Evolutionary conservation across 225 moss, liverwort and hornwort species (phyloP), one percentile per base, ranked within the genome.

Genomic region (Pseudoscleropodium purum): DNA sequence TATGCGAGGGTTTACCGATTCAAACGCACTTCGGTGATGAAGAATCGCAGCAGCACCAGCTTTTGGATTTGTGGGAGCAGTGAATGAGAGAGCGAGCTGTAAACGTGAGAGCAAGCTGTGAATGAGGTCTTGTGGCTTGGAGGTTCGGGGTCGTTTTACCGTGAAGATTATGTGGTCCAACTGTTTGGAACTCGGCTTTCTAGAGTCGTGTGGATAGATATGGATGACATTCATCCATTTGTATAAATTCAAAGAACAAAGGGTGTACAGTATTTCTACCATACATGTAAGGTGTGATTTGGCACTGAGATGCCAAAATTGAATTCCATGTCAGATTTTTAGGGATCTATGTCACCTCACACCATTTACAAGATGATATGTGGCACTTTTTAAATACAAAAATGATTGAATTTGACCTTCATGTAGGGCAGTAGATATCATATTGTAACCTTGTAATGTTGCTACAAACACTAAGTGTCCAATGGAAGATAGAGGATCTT

Each of bases 381-480:
- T 65, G 33, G 16, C 33, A 64, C 3, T 63, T 62, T 63, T 60
- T 25, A 51, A 51, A 51, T 5, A 59, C 24, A 24, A 62, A 29
- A 30, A 30, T 63, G 63, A 30, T 7, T 30, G 13, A 62, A 62
- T 13, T 27, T 27, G 20, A 63, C 14, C 14, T 15, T 30, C 30
- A 30, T 2, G 2, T 63, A 63, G 63, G 15, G 3, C 17, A 9
- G 2, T 65, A 69, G 13, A n/a, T 37, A n/a, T 19, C 0, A n/a
- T 1, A 43, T 16, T 8, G 15, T 27, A 17, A 29, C 6, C 5
- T 2, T 29, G 3, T 23, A 23, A n/a, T 1, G 3, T 21, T 4
- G 3, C 1, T 68, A 1, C 1, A 7, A 0, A 68, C 6, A 68
- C 6, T n/a, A 23, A n/a, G 4, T 23, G 23, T 68, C 2, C 4